phyloP scores from a whole-genome alignment of 2,329 filamentous ascomycete genomes.

The Alternaria angustiovoidea region DNA sequence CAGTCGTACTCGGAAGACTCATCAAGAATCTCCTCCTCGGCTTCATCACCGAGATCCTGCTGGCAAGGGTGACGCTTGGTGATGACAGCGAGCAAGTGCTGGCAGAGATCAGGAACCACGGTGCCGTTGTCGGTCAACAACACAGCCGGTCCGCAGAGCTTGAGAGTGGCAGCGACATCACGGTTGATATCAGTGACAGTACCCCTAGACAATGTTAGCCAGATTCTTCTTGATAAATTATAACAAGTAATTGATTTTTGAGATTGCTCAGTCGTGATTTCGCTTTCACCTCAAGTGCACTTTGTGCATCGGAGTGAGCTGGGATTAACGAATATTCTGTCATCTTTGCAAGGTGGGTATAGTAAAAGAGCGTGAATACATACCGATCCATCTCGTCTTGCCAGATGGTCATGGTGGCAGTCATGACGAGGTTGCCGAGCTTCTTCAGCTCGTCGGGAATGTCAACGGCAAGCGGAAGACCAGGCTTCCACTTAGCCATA shows the following conservation, averaged over 20 bases:
- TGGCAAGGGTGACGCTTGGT: slow-evolving; percentile 93
- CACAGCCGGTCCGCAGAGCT: slow-evolving; percentile 87
- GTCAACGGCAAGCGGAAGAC: slow-evolving; percentile 81
- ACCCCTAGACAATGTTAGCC: slow-evolving; percentile 62
- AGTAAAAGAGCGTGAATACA: slow-evolving; percentile 55
- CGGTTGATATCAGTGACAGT: slow-evolving; percentile 96
- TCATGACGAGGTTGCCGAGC: slow-evolving; percentile 85
- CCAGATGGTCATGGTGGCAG: slow-evolving; percentile 85
- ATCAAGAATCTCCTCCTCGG: slow-evolving; percentile 69
- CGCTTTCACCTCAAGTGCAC: slow-evolving; percentile 90
- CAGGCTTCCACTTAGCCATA: slow-evolving; percentile 85
- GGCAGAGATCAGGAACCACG: slow-evolving; percentile 77
- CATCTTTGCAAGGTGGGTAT: slow-evolving; percentile 66
- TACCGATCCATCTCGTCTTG: slow-evolving; percentile 92
- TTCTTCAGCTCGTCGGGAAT: slow-evolving; percentile 82
- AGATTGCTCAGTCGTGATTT: slow-evolving; percentile 64
- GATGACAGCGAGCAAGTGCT: slow-evolving; percentile 79
- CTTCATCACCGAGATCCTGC: slow-evolving; percentile 83
- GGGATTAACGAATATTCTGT: slow-evolving; percentile 90
- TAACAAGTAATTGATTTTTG: slow-evolving; percentile 51
- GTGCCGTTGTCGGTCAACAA: slow-evolving; percentile 71
- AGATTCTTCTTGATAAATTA: slow-evolving; percentile 10
- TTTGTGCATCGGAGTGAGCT: slow-evolving; percentile 97
- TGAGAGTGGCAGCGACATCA: slow-evolving; percentile 88
- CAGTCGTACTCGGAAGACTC: slow-evolving; percentile 97